Evolutionary conservation across 108 stramenopile genomes (phyloP), one percentile per base, ranked within the genome.

Genomic region (Pseudonitzschia multiseries): DNA sequence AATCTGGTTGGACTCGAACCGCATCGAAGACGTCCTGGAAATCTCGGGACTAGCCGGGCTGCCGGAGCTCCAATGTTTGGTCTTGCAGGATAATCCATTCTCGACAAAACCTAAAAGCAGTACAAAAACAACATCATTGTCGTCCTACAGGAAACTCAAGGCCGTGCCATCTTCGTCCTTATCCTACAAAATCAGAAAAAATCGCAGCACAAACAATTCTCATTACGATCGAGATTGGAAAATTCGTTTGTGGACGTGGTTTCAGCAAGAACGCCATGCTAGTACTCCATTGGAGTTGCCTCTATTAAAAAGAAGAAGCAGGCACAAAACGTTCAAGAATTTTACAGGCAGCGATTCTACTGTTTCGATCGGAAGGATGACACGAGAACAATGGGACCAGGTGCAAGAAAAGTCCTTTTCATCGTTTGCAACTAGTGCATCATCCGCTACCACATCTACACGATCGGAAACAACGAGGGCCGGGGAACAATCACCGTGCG

Each of bases 1-100:
- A 12, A 70, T 95, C 46, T 72, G 64, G 18, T 31, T 95, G 33
- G 87, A 86, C 83, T 63, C 82, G 46, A 95, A 95, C 74, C 71
- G 75, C n/a, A 82, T 95, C 57, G 31, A 67, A 20, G 73, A 86
- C 31, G 61, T 92, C n/a, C 31, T 80, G 2, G 65, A 80, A 43
- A 74, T 92, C 15, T 76, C 79, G 27, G 87, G 83, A 15, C 40
- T 95, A 29, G 87, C 86, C 0, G 82, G 81, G 21, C 56, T 95
- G 28, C 94, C 94, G n/a, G 79, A 88, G 43, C 70, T 95, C 21
- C 73, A 76, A 73, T 62, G 63, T 24, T 68, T 95, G 44, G 70
- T 69, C 22, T 26, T 93, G 20, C 75, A 77, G 28, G 83, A 85
- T 0, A 95, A 95, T 61, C 91, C 90, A 17, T 52, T 90, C 29